Percentiles rank a stretch among this genome's conserved stretches.
Evolutionary conservation across 2,329 filamentous ascomycete genomes (phyloP).

Genomic region (Dothideomycetidae sp.): DNA sequence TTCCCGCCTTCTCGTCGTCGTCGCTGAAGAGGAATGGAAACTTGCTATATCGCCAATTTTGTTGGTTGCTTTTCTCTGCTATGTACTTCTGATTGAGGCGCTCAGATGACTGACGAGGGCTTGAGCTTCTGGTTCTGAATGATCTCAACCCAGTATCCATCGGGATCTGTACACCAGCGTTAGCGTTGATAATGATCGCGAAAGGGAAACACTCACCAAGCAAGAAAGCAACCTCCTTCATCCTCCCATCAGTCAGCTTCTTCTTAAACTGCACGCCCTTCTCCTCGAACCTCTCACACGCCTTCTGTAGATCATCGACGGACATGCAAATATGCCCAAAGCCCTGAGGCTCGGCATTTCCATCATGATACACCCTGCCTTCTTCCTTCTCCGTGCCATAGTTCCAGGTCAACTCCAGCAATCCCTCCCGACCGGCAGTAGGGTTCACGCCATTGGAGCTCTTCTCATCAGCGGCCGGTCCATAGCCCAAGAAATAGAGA

Average conservation of each 20-base stretch:
- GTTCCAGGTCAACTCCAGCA: slow-evolving; percentile 83
- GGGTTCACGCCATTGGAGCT: slow-evolving; percentile 43
- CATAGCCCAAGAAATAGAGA: slow-evolving; percentile 83
- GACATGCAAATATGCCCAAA: slow-evolving; percentile 85
- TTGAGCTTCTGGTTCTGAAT: slow-evolving; percentile 63
- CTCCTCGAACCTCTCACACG: slow-evolving; percentile 74
- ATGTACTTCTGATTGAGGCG: too few species aligned
- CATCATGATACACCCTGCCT: slow-evolving; percentile 76
- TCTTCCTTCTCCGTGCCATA: slow-evolving; percentile 74
- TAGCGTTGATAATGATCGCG: not conserved
- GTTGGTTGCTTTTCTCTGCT: too few species aligned
- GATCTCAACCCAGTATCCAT: slow-evolving; percentile 67
- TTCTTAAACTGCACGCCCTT: slow-evolving; percentile 86
- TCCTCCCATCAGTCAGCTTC: slow-evolving; percentile 72
- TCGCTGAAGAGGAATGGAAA: too few species aligned
- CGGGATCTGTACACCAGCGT: slow-evolving; percentile 38
- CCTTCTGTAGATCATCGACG: slow-evolving; percentile 78
- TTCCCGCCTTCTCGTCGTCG: too few species aligned
- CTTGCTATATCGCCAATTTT: too few species aligned
- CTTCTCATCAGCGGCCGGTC: slow-evolving; percentile 31
- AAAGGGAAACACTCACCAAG: slow-evolving; percentile 35
- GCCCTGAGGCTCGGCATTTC: slow-evolving; percentile 80
- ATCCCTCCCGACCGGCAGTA: slow-evolving; percentile 58
- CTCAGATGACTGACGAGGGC: too few species aligned
- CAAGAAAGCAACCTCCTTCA: slow-evolving; percentile 90